Conservation (phyloP, 257 asterid species). For the Nicotiana undulata region DNA sequence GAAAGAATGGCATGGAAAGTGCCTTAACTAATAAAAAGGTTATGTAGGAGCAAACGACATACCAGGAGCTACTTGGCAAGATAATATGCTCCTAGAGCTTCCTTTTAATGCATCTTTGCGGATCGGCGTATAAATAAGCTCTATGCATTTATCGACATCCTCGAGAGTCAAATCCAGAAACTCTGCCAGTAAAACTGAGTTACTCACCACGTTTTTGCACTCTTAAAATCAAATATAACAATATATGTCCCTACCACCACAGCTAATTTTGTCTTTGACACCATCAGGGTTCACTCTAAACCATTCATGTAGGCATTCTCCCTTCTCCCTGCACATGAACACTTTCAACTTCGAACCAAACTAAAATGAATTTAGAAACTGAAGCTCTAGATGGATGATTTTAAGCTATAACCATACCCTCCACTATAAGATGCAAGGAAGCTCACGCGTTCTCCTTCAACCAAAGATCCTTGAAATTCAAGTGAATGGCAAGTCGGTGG, state of each 20-base stretch:
- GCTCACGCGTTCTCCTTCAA: conserved; percentile 70
- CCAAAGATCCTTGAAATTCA: conserved; percentile 74
- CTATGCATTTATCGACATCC: conserved; percentile 66
- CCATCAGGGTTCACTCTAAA: conserved; percentile 58
- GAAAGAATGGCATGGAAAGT: neutral
- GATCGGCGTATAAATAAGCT: conserved; percentile 74
- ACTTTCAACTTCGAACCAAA: conserved; percentile 9
- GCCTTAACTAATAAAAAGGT: neutral
- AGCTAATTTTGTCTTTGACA: conserved; percentile 48
- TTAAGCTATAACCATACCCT: conserved; percentile 42
- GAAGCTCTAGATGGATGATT: conserved; percentile 13
- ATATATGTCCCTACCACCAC: conserved; percentile 40
- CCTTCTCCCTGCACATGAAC: conserved; percentile 59
- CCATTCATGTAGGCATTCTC: conserved; percentile 82
- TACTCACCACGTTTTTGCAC: conserved; percentile 12
- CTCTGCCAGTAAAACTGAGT: conserved; percentile 37
- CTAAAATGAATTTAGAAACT: conserved; percentile 7
- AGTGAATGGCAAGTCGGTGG: conserved; percentile 79
- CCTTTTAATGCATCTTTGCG: conserved; percentile 86
- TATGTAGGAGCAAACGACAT: conserved; percentile 10
- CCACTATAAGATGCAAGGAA: conserved; percentile 72
- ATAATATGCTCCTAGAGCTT: conserved; percentile 37
- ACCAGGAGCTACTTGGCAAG: conserved; percentile 79
- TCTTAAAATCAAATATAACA: neutral
- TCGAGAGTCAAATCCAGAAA: conserved; percentile 59